These are phyloP conservation scores for Spatholobus suberectus DNA, from an alignment of 306 rosid genomes.

Conservation along the genomic window DNA sequence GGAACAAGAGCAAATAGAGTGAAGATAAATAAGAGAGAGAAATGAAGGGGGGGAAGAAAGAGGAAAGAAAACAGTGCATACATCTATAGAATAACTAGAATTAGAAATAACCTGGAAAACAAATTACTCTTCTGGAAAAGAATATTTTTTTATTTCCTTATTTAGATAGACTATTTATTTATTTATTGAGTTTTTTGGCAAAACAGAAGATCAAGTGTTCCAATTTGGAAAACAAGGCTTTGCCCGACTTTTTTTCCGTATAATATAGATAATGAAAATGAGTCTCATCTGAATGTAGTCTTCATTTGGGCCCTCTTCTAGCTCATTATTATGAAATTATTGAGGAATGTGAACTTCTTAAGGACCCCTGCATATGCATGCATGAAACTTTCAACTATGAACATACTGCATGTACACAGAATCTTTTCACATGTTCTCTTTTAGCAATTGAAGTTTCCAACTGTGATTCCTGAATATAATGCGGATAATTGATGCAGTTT, in stretches of 20 bases:
- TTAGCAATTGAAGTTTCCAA: background rate
- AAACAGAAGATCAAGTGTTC: background rate
- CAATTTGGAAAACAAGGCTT: conserved; percentile 4
- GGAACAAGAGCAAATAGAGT: conserved; percentile 6
- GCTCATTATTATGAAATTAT: background rate
- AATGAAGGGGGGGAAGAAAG: background rate
- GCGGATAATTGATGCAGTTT: conserved; percentile 18
- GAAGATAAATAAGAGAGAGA: conserved; percentile 6
- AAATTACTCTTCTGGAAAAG: conserved; percentile 23
- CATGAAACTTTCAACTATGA: background rate
- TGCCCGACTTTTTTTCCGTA: background rate
- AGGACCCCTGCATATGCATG: conserved; percentile 4
- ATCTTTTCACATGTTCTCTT: background rate
- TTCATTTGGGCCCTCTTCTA: conserved; percentile 15
- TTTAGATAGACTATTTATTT: background rate
- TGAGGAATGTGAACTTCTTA: conserved; percentile 23
- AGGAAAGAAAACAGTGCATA: conserved; percentile 21
- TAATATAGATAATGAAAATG: background rate
- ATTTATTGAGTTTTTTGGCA: conserved; percentile 5
- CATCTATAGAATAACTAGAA: conserved; percentile 13
- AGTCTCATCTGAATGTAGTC: background rate
- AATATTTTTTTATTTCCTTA: background rate
- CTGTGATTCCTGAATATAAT: background rate
- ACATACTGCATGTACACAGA: background rate
- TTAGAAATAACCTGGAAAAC: conserved; percentile 20